Evolutionary conservation across 768 basidiomycete species (phyloP).

Genomic region (Leccinum pellstonianum): DNA sequence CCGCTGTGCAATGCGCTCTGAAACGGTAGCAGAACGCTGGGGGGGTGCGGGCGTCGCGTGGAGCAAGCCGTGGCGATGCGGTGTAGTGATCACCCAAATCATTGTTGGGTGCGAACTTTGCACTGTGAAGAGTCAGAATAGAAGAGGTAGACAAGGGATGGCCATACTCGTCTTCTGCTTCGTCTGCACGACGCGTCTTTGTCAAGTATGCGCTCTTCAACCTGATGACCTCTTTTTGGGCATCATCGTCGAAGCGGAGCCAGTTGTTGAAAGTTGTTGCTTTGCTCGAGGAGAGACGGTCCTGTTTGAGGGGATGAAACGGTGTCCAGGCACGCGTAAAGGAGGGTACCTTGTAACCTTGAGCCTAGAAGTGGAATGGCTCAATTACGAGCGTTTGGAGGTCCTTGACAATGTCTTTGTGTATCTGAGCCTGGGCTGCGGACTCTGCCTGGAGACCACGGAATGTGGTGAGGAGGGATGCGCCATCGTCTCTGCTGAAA

Average conservation of each 20-base stretch:
- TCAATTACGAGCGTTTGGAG: constrained; percentile 72
- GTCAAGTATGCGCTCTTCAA: constrained; percentile 74
- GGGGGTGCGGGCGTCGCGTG: constrained; percentile 53
- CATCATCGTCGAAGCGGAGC: constrained; percentile 69
- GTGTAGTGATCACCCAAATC: constrained; percentile 73
- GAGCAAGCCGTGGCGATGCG: constrained; percentile 66
- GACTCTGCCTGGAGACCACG: constrained; percentile 78
- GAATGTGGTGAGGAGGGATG: constrained; percentile 77
- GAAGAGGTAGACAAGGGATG: background rate
- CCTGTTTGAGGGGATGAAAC: constrained; percentile 38
- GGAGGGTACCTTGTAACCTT: constrained; percentile 58
- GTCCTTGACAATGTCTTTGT: constrained; percentile 70
- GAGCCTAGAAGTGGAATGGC: constrained; percentile 81
- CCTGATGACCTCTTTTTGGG: constrained; percentile 61
- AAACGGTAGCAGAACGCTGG: constrained; percentile 72
- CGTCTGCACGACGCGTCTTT: constrained; percentile 83
- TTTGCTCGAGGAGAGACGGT: constrained; percentile 59
- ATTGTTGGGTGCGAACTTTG: constrained; percentile 79
- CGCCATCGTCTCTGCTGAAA: constrained; percentile 80
- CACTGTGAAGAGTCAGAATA: constrained; percentile 45
- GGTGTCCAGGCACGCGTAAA: constrained; percentile 8
- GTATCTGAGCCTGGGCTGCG: constrained; percentile 66
- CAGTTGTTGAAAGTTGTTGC: constrained; percentile 61
- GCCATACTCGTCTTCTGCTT: constrained; percentile 90
- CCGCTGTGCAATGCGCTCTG: constrained; percentile 82